Conservation (phyloP, 2,329 filamentous ascomycete genomes). For the Pseudofabraea citricarpa region DNA sequence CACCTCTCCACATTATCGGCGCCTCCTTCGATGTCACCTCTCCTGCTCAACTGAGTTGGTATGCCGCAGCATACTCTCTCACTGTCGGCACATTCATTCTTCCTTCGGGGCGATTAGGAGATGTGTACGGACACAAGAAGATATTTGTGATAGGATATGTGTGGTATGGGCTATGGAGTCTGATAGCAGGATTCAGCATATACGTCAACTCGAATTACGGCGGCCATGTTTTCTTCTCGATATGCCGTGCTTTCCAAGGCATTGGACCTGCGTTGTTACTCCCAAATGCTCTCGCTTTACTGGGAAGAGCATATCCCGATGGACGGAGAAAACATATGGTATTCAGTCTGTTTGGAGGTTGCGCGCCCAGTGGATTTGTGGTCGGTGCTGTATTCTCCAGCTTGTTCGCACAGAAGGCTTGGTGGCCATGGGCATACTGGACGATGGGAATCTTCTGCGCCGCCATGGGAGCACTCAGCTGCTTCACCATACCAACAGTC, state of each 20-base stretch:
- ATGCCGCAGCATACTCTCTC: constrained; percentile 49
- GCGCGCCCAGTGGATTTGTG: constrained; percentile 40
- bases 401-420: constrained; percentile 30
- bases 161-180: constrained; percentile 10
- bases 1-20: constrained; percentile 44
- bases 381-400: constrained; percentile 34
- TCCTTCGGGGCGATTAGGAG: constrained; percentile 42
- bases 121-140: constrained; percentile 44
- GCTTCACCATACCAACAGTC: constrained; percentile 31
- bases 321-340: constrained; percentile 39
- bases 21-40: constrained; percentile 39
- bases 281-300: constrained; percentile 44
- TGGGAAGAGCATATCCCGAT: constrained; percentile 40
- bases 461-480: constrained; percentile 26
- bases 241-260: constrained; percentile 46
- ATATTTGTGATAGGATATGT: constrained; percentile 40
- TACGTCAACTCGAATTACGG: constrained; percentile 28
- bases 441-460: constrained; percentile 32
- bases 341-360: constrained; percentile 41
- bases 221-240: constrained; percentile 32
- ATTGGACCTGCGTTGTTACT: constrained; percentile 43
- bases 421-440: constrained; percentile 47
- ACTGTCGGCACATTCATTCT: constrained; percentile 47
- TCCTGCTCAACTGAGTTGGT: constrained; percentile 45
- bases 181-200: constrained; percentile 17